These are phyloP conservation scores for Ailanthus altissimus DNA, from an alignment of 345 rosid species.

Conservation along the genomic window DNA sequence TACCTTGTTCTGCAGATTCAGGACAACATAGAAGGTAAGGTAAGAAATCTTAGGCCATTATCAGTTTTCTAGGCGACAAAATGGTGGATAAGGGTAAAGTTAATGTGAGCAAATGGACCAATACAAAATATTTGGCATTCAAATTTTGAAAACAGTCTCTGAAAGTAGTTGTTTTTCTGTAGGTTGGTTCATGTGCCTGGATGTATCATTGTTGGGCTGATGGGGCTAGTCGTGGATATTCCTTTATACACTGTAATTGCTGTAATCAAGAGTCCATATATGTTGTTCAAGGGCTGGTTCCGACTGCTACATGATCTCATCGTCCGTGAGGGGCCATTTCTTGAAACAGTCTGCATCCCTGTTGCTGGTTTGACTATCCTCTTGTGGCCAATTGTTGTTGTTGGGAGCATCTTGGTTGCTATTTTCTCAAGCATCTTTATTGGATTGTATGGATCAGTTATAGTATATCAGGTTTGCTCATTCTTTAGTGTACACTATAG, in stretches of 20 bases:
- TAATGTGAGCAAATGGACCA: background rate
- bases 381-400: constrained; percentile 75
- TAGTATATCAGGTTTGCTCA: constrained; percentile 64
- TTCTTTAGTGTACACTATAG: background rate
- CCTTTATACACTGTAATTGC: constrained; percentile 71
- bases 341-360: constrained; percentile 78
- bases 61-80: constrained; percentile 8
- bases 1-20: background rate
- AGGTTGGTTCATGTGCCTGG: constrained; percentile 78
- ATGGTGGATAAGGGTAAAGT: background rate
- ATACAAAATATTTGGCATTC: background rate
- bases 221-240: constrained; percentile 66
- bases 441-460: constrained; percentile 69
- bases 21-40: background rate
- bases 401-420: constrained; percentile 59
- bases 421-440: constrained; percentile 66
- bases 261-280: constrained; percentile 65
- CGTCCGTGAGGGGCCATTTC: constrained; percentile 78
- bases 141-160: background rate
- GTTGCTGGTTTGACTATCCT: constrained; percentile 80
- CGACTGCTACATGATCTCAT: constrained; percentile 65
- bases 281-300: constrained; percentile 81
- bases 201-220: constrained; percentile 63
- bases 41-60: constrained; percentile 6
- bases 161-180: constrained; percentile 15